phyloP scores from a whole-genome alignment of 805 yeast genomes.

The Starmerella gropengiesseri region DNA sequence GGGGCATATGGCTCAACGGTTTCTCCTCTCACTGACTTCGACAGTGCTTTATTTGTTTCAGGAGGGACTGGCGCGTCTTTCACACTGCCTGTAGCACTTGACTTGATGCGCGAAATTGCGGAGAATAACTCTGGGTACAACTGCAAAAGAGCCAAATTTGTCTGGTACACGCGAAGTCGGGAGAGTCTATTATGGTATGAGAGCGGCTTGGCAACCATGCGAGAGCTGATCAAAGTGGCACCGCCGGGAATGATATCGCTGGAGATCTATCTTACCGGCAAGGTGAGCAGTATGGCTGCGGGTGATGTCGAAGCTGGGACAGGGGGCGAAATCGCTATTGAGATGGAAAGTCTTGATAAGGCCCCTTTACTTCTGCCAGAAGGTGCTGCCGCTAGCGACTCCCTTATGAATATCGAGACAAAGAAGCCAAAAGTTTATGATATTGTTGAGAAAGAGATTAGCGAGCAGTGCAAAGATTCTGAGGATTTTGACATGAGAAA shows the following conservation, averaged over 20 bases:
- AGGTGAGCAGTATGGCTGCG: not conserved
- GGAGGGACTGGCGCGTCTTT: conserved; percentile 4
- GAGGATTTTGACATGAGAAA: not conserved
- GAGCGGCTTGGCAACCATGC: not conserved
- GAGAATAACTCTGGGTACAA: not conserved
- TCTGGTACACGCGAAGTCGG: conserved; percentile 2
- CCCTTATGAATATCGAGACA: not conserved
- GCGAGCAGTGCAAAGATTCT: not conserved
- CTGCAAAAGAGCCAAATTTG: not conserved
- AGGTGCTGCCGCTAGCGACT: not conserved
- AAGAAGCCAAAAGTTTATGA: not conserved
- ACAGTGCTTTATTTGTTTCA: not conserved
- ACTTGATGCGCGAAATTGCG: not conserved
- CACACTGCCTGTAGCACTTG: conserved; percentile 1
- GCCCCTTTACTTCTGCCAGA: not conserved
- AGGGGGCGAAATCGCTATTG: not conserved
- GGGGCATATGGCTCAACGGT: conserved; percentile 1
- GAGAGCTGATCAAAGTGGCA: not conserved
- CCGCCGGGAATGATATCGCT: not conserved
- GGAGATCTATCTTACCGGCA: not conserved
- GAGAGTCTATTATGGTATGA: conserved; percentile 1
- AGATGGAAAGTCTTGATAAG: not conserved
- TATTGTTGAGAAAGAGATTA: not conserved
- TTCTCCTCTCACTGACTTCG: not conserved
- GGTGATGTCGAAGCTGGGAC: not conserved